These are phyloP conservation scores for Xylogone sp. DNA, from an alignment of 2,329 filamentous ascomycete species.

Conservation along the genomic window DNA sequence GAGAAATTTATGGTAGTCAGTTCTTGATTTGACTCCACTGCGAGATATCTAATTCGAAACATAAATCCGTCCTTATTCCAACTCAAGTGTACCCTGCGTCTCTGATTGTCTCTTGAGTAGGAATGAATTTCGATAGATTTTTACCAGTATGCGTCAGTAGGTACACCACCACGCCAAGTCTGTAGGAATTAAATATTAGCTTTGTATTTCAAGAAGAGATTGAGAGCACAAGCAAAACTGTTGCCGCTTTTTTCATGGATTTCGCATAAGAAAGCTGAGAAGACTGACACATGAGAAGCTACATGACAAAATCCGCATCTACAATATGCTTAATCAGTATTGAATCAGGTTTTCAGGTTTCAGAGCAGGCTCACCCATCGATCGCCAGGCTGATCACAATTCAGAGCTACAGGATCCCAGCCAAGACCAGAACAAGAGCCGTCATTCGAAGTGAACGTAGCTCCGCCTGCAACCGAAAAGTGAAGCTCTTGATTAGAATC, in stretches of 20 bases:
- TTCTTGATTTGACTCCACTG: not conserved
- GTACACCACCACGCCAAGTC: not conserved
- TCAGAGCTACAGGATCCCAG: not conserved
- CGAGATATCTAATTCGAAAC: not conserved
- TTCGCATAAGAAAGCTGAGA: not conserved
- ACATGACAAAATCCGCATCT: not conserved
- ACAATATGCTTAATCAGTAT: not conserved
- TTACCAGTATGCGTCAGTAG: not conserved
- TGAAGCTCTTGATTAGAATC: not conserved
- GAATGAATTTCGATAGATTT: not conserved
- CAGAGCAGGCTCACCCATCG: not conserved
- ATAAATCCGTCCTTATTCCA: not conserved
- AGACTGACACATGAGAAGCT: not conserved
- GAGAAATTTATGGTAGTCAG: not conserved
- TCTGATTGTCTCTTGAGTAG: not conserved
- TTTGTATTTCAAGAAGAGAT: not conserved
- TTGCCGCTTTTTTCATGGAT: not conserved
- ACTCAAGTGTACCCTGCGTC: not conserved
- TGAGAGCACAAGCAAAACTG: not conserved
- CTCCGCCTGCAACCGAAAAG: not conserved
- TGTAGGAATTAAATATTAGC: not conserved
- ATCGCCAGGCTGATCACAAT: not conserved
- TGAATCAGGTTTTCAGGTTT: not conserved
- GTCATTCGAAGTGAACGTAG: not conserved
- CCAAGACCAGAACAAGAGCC: not conserved